Evolutionary conservation across 2,329 filamentous ascomycete genomes (phyloP).

Genomic region (Alternaria conjuncta): DNA sequence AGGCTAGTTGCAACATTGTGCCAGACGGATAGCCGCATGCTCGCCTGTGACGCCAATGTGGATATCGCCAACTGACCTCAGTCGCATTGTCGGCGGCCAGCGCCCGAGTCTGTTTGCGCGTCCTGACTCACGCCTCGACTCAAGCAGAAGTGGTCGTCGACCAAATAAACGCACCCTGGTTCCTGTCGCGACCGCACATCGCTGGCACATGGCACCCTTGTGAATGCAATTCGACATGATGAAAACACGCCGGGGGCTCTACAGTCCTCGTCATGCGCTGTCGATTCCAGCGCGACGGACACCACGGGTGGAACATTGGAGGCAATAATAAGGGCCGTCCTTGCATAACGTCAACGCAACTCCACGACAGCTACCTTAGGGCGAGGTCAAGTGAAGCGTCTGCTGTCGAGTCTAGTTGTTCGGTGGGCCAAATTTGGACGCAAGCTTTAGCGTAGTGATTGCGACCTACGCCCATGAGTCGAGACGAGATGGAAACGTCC

Average conservation of each 20-base stretch:
- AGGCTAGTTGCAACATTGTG: conserved; percentile 11
- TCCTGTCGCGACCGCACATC: conserved; percentile 21
- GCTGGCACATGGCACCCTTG: conserved; percentile 48
- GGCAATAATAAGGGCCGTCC: conserved; percentile 25
- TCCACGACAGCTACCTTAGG: conserved; percentile 15
- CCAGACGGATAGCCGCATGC: background rate
- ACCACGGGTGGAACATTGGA: conserved; percentile 40
- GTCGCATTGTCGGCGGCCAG: background rate
- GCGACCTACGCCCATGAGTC: conserved; percentile 13
- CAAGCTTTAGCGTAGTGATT: conserved; percentile 15
- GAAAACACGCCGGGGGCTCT: background rate
- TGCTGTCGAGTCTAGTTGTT: conserved; percentile 2
- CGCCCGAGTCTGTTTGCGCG: conserved; percentile 3
- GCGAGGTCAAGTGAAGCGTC: conserved; percentile 23
- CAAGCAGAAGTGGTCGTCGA: conserved; percentile 2
- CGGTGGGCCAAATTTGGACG: conserved; percentile 8
- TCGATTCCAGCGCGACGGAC: conserved; percentile 23
- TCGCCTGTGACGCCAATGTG: conserved; percentile 1
- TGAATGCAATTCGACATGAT: conserved; percentile 16
- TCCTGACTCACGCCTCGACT: conserved; percentile 17
- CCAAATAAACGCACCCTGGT: conserved; percentile 24
- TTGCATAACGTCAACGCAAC: conserved; percentile 30
- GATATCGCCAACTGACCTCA: background rate
- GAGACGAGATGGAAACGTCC: conserved; percentile 5
- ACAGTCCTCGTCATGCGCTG: conserved; percentile 17